Conservation (phyloP, 1,284 basidiomycete genomes). For the Lignosus rhinocerotis region DNA sequence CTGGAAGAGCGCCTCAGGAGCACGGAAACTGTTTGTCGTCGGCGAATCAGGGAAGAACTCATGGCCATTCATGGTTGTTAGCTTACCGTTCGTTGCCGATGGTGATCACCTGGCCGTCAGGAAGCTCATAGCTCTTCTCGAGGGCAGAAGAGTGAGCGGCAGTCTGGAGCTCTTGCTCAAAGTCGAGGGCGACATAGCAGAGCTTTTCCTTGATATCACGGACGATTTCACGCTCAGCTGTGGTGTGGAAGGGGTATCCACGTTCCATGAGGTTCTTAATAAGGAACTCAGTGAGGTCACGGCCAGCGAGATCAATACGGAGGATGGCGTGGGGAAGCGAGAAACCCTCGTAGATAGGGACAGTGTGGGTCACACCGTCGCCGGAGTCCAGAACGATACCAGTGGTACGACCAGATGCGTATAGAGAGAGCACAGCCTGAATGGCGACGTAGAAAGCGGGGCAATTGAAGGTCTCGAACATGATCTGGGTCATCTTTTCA, state of each 20-base stretch:
- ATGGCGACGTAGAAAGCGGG: slow-evolving; percentile 94
- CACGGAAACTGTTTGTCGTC: slow-evolving; percentile 73
- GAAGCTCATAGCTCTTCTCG: slow-evolving; percentile 96
- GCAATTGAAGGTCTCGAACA: slow-evolving; percentile 96
- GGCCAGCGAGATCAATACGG: slow-evolving; percentile 93
- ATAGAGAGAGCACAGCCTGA: slow-evolving; percentile 91
- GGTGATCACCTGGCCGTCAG: slow-evolving; percentile 96
- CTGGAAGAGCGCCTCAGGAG: slow-evolving; percentile 97
- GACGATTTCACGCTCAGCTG: slow-evolving; percentile 94
- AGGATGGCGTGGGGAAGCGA: slow-evolving; percentile 93
- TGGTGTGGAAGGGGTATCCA: slow-evolving; percentile 93
- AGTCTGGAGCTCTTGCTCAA: slow-evolving; percentile 94
- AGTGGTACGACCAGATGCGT: slow-evolving; percentile 90
- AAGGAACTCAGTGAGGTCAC: slow-evolving; percentile 92
- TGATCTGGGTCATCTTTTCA: slow-evolving; percentile 97
- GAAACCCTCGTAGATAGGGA: slow-evolving; percentile 96
- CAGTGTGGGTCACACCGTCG: slow-evolving; percentile 92
- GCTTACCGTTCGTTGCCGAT: slow-evolving; percentile 90
- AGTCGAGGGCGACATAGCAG: slow-evolving; percentile 96
- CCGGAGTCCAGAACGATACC: slow-evolving; percentile 95
- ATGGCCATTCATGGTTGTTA: slow-evolving; percentile 4
- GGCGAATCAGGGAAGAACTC: background rate
- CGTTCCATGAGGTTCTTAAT: slow-evolving; percentile 94
- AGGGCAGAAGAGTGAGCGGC: slow-evolving; percentile 89
- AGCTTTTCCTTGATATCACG: slow-evolving; percentile 99